Base-by-base conservation (phyloP, 306 rosid genomes). In the Trichosanthes truncata region DNA sequence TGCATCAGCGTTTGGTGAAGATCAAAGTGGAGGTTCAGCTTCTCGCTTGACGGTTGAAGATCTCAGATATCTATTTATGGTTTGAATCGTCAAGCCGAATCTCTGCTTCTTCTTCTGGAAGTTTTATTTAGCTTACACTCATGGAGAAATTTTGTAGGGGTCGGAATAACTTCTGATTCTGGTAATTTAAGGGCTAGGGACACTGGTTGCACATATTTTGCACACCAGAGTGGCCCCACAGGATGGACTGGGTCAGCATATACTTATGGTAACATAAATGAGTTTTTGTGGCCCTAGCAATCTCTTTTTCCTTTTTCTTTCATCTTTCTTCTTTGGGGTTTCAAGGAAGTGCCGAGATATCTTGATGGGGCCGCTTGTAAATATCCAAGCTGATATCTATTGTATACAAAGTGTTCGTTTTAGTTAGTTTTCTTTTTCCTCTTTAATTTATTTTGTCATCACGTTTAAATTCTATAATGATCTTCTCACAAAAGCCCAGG, bases 1-100 rank as follows among this genome's bases (percentile, higher is more conserved):
- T 66, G 99, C 97, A 63, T 93, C 98, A 63, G 97, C 99, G 76
- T 95, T 95, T 84, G 97, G 97, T 63, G 99, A 93, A 91, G 99
- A 95, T 61, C 92, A 90, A 41, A 80, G 88, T 25, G 98, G 98
- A 4, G 87, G 87, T 23, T 62, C 97, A 21, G 91, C 82, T 21
- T 29, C 93, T 80, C 96, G 99, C 79, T 88, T 95, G 76, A 93
- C 99, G 1, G 93, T 95, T 57, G 97, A 95, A 69, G 99, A 95
- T 86, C 96, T 95, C 67, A 95, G 83, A 82, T 95, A 95, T 89
- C 96, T 95, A 52, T 95, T 95, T 78, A 93, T 89, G 97, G 99
- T 93, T 79, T 93, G 88, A 82, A 84, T 62, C 59, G 56, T 41
- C 52, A 59, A 38, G 23, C 9, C 53, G 59, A 23, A 48, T 65